phyloP scores from a whole-genome alignment of 495 filamentous ascomycete genomes.

The Daldinia grandis region DNA sequence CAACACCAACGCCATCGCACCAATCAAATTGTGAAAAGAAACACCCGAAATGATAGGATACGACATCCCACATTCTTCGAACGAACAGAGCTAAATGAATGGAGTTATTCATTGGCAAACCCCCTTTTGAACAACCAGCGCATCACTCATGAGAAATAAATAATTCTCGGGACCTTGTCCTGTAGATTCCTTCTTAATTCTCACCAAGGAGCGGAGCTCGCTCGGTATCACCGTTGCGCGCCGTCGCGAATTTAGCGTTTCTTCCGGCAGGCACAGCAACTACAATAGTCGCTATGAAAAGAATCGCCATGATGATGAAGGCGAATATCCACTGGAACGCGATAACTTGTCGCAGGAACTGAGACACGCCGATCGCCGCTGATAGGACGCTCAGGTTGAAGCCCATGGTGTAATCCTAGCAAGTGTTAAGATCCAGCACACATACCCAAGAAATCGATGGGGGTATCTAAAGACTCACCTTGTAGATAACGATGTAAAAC shows the following conservation, averaged over 20 bases:
- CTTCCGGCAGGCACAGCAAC: constrained; percentile 70
- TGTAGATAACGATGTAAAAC: constrained; percentile 72
- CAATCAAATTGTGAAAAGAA: constrained; percentile 1
- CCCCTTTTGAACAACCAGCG: neutral
- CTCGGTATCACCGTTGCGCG: constrained; percentile 54
- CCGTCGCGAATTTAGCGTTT: constrained; percentile 48
- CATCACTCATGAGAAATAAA: neutral
- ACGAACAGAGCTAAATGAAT: constrained; percentile 20
- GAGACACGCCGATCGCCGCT: constrained; percentile 77
- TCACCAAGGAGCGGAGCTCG: constrained; percentile 61
- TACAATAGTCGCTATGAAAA: constrained; percentile 70
- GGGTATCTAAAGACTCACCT: constrained; percentile 51
- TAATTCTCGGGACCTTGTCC: neutral
- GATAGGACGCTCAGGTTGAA: constrained; percentile 77
- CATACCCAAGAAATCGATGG: neutral
- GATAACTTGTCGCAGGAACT: constrained; percentile 73
- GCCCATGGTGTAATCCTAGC: constrained; percentile 80
- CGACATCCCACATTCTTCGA: neutral
- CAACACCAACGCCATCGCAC: constrained; percentile 27
- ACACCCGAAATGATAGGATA: constrained; percentile 9
- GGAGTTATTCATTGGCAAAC: constrained; percentile 1
- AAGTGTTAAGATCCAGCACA: constrained; percentile 6
- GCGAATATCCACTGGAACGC: constrained; percentile 93
- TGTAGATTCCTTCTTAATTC: neutral
- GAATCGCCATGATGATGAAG: constrained; percentile 78